These are phyloP conservation scores for Garcia nutans DNA, from an alignment of 345 rosid genomes.

Conservation along the genomic window DNA sequence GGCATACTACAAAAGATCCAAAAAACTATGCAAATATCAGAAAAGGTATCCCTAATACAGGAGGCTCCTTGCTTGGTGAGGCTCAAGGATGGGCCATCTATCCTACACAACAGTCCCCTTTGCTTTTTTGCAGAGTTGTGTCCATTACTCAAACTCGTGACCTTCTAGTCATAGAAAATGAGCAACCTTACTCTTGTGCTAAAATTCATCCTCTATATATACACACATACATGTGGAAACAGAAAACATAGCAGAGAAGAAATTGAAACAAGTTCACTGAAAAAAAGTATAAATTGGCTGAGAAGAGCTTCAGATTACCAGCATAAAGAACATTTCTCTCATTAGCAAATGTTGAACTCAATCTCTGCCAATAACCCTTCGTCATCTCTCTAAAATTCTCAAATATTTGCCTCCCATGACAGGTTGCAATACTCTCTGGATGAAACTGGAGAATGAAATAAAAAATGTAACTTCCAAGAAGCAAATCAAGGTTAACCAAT, in stretches of 20 bases:
- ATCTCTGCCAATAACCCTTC: constrained; percentile 62
- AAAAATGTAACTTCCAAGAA: constrained; percentile 18
- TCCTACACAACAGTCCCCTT: background rate
- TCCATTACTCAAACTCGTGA: background rate
- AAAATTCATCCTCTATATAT: background rate
- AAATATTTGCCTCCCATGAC: constrained; percentile 70
- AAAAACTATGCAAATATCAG: background rate
- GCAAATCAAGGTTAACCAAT: background rate
- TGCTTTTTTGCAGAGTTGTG: background rate
- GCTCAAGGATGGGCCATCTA: background rate
- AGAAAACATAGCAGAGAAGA: background rate
- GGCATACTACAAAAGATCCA: background rate
- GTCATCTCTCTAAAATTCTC: constrained; percentile 78
- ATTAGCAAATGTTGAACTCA: constrained; percentile 32
- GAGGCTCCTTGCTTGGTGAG: background rate
- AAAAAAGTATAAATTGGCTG: background rate
- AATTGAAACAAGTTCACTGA: background rate
- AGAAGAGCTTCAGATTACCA: constrained; percentile 48
- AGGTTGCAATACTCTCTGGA: constrained; percentile 93
- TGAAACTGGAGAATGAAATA: constrained; percentile 31
- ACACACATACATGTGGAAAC: background rate
- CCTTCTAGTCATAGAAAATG: background rate
- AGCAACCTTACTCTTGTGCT: background rate
- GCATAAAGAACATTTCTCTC: constrained; percentile 40
- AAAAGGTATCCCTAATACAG: background rate